phyloP scores from a whole-genome alignment of 164 flowering plant species.

The Aristolochia californica region DNA sequence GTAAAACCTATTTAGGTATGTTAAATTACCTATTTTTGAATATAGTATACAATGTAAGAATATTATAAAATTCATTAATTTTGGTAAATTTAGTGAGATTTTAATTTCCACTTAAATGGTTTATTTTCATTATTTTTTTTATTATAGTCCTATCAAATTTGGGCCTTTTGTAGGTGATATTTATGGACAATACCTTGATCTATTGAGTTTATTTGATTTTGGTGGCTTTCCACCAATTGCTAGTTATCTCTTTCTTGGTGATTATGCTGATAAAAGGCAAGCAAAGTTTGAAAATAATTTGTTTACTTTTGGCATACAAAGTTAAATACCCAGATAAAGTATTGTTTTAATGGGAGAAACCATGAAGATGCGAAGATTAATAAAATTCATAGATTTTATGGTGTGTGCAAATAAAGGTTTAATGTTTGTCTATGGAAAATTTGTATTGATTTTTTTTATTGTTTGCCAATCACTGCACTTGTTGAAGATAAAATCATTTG shows the following conservation, averaged over 20 bases:
- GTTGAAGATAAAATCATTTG: conserved; percentile 37
- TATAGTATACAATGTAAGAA: not conserved
- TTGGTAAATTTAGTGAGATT: too few relatives aligned
- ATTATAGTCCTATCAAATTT: not conserved
- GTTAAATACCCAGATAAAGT: conserved; percentile 37
- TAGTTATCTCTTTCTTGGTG: conserved; percentile 48
- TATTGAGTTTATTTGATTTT: conserved; percentile 36
- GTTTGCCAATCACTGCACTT: conserved; percentile 44
- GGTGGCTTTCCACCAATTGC: conserved; percentile 47
- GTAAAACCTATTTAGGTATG: not conserved
- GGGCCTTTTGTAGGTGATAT: conserved; percentile 33
- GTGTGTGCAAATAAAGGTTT: conserved; percentile 47
- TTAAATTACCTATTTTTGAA: not conserved
- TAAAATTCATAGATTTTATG: conserved; percentile 48
- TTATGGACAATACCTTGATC: conserved; percentile 47
- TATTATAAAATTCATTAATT: too few relatives aligned
- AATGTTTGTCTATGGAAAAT: conserved; percentile 51
- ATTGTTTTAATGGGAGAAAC: conserved; percentile 33
- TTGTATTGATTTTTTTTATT: conserved; percentile 47
- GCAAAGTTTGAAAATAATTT: conserved; percentile 42
- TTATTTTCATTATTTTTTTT: not conserved
- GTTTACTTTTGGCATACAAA: conserved; percentile 43
- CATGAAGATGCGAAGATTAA: conserved; percentile 47
- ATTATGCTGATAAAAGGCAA: conserved; percentile 49
- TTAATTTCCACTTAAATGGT: not conserved